Evolutionary conservation across 495 filamentous ascomycete species (phyloP), one percentile per base, ranked within the genome.

Genomic region (Xylaria palmicola): DNA sequence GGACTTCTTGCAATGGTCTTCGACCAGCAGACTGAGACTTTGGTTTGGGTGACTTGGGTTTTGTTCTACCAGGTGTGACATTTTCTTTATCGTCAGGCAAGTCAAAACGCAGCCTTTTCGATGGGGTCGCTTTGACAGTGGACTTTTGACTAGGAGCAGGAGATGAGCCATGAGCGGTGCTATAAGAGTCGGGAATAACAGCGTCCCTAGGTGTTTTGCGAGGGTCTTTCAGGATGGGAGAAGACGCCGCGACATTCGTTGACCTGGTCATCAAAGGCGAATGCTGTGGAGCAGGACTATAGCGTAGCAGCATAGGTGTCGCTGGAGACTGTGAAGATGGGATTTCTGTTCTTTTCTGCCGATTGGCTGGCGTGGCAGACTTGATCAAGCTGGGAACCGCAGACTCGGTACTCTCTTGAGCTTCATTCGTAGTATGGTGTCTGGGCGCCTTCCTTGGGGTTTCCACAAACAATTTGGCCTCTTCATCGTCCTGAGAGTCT

Each of bases 251-350:
- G 32, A 71, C 29, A 50, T 75, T 78, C 12, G 72, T 75, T 3
- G 78, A 79, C 56, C 66, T 78, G 30, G 70, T 52, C 19, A 56
- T 65, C 1, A 81, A 60, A 9, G 78, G 78, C 8, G 78, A 79
- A 24, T 70, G 43, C 17, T 54, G 29, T 3, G 62, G 36, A n/a
- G 55, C 39, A 13, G 69, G 62, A 40, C 62, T 68, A 59, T 73
- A 72, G 8, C 60, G 60, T 6, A 60, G 57, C 50, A 73, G 50
- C 66, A 72, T 69, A 6, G 77, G 74, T n/a, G 77, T 75, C 20
- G 58, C 47, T 12, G 74, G 70, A 15, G 75, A 68, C 30, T 74
- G 71, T 9, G 77, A 79, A 44, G 73, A 76, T 29, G 76, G 76
- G 6, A 79, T 70, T 13, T 75, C 75, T 36, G 68, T 66, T 45